A percentile compares a stretch with the other conserved stretches of the same genome.
Conservation (phyloP, 257 asterid species). For the Nicotiana paniculata region DNA sequence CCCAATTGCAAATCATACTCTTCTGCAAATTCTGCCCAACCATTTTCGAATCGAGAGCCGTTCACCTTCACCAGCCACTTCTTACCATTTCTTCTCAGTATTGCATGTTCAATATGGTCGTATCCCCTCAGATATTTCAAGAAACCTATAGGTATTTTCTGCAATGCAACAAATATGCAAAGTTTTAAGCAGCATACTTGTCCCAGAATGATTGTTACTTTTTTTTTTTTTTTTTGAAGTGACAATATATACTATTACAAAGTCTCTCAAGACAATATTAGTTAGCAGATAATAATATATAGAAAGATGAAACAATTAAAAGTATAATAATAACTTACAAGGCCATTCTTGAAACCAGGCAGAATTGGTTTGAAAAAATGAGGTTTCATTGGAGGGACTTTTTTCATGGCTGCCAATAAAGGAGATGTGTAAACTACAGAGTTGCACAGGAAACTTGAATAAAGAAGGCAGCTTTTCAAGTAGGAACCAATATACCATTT, state of each 20-base stretch:
- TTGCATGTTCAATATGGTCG: too few species aligned
- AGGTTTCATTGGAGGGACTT: constrained; percentile 7
- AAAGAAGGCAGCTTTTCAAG: too few species aligned
- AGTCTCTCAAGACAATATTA: neutral
- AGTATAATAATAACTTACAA: neutral
- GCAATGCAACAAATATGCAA: too few species aligned
- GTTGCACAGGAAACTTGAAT: neutral
- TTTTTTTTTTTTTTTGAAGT: neutral
- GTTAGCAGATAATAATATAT: neutral
- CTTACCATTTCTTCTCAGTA: too few species aligned
- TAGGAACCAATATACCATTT: too few species aligned
- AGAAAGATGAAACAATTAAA: neutral
- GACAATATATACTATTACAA: neutral
- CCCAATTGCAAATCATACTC: too few species aligned
- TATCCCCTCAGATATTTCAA: too few species aligned
- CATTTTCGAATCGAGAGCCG: too few species aligned
- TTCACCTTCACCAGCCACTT: too few species aligned
- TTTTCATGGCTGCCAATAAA: neutral
- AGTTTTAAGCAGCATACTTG: neutral
- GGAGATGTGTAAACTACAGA: neutral
- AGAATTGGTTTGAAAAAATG: constrained; percentile 15
- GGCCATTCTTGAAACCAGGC: constrained; percentile 12
- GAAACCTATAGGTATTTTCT: too few species aligned
- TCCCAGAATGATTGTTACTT: neutral
- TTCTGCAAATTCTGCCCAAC: too few species aligned